Evolutionary conservation across 768 basidiomycete genomes (phyloP), one percentile per base, ranked within the genome.

Genomic region (Cyathus striatus): DNA sequence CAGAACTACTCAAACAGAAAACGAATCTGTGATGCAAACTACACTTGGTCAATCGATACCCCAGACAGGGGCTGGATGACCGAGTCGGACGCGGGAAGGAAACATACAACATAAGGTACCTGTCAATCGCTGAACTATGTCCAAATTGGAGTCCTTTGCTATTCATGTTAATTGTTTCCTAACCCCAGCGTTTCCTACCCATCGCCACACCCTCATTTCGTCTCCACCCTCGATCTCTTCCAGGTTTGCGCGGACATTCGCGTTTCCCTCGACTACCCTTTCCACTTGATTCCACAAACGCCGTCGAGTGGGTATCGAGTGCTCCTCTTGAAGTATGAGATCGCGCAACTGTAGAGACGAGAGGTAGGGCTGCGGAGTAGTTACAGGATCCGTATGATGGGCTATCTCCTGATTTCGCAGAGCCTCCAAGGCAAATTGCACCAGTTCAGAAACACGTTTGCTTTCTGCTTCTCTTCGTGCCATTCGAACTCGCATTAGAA

Each of bases 281-380:
- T 90, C 89, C 38, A 96, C 92, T 50, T 76, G 73, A 45, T 80
- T 72, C 93, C 93, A 96, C 35, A 96, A 54, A 37, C 78, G 70
- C 45, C 73, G 73, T 45, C 90, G 72, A 23, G 65, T 69, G 18
- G 75, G 55, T 27, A 88, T 75, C 21, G 86, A 88, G 60, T 86
- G 86, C 52, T 91, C 84, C 46, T 86, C 79, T 53, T 86, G 83
- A 23, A 96, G 66, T 32, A 95, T 75, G 42, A 88, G 71, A 63
- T 96, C 92, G 43, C 93, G 86, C 35, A 96, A 76, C 58, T 93
- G 91, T 40, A 90, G 66, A 20, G 90, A 89, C 10, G 90, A 86
- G 49, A 95, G 62, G 70, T 85, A 90, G 6, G 88, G 80, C 33
- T 80, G 73, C 6, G 89, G 79, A 26, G 78, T 72, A 44, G 72